Conservation (phyloP, 768 basidiomycete genomes). For the Rhodotorula paludigena region DNA sequence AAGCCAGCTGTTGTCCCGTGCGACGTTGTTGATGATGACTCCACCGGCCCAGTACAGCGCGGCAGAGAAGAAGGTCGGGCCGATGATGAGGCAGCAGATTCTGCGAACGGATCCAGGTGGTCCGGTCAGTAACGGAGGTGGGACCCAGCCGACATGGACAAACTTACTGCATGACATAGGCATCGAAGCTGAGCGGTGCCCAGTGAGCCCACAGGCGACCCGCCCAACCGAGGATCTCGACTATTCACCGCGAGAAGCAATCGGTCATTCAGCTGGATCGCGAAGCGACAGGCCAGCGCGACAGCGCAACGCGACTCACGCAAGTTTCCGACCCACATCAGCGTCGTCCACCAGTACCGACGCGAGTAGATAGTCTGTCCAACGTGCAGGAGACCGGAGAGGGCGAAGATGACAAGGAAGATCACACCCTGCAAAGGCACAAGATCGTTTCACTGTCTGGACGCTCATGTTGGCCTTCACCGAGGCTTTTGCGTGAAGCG, state of each 20-base stretch:
- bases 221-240: constrained; percentile 5
- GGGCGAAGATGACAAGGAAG: constrained; percentile 12
- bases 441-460: background rate
- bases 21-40: constrained; percentile 15
- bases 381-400: constrained; percentile 3
- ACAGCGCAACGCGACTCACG: constrained; percentile 7
- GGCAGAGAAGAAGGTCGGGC: constrained; percentile 30
- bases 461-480: too few species aligned
- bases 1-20: background rate
- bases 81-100: constrained; percentile 28
- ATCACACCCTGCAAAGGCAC: background rate
- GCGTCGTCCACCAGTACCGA: constrained; percentile 20
- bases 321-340: constrained; percentile 8
- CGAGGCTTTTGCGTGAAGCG: too few species aligned
- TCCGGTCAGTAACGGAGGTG: background rate
- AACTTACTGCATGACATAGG: constrained; percentile 8
- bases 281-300: too few species aligned
- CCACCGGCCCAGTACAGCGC: constrained; percentile 30
- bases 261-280: too few species aligned
- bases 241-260: background rate
- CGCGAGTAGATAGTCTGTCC: constrained; percentile 1
- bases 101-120: background rate
- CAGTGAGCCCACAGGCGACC: constrained; percentile 11
- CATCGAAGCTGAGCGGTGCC: background rate
- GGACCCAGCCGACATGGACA: background rate